These are phyloP conservation scores for Metschnikowia aberdeeniae DNA, from an alignment of 805 yeast species.

Conservation along the genomic window DNA sequence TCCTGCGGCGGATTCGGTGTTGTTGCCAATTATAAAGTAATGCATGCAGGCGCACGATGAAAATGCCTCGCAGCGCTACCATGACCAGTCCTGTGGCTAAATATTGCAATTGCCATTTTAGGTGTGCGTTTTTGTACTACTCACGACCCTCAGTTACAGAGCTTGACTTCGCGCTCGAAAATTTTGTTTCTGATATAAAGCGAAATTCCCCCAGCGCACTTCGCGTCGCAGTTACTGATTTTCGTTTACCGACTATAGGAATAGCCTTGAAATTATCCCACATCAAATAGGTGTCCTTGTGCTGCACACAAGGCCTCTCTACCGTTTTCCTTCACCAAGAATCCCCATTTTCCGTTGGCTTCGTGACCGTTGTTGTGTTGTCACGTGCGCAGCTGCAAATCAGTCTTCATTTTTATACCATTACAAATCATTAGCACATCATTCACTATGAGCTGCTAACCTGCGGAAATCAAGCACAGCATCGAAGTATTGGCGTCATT, in stretches of 20 bases:
- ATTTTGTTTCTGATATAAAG: constrained; percentile 4
- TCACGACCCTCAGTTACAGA: constrained; percentile 4
- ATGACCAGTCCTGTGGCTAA: not conserved
- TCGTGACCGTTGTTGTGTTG: not conserved
- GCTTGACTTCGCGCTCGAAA: constrained; percentile 3
- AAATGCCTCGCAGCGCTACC: constrained; percentile 2
- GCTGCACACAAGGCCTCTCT: no score
- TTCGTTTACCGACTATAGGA: not conserved
- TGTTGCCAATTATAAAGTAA: not conserved
- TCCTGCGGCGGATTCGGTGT: not conserved
- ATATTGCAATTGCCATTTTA: constrained; percentile 1
- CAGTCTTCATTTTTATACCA: not conserved
- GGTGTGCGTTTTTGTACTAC: not conserved
- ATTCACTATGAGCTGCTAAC: constrained; percentile 4
- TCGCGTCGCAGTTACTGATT: not conserved
- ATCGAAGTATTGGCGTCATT: not conserved
- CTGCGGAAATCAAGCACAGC: not conserved
- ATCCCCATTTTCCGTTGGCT: no score
- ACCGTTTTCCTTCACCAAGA: no score
- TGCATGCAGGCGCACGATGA: not conserved
- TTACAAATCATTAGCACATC: not conserved
- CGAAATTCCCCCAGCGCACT: not conserved
- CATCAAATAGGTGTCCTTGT: no score
- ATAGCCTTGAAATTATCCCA: not conserved
- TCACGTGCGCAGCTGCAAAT: constrained; percentile 5